These are phyloP conservation scores for Arthrobotrys pseudoclavata DNA, from an alignment of 2,329 filamentous ascomycete genomes.

Conservation along the genomic window DNA sequence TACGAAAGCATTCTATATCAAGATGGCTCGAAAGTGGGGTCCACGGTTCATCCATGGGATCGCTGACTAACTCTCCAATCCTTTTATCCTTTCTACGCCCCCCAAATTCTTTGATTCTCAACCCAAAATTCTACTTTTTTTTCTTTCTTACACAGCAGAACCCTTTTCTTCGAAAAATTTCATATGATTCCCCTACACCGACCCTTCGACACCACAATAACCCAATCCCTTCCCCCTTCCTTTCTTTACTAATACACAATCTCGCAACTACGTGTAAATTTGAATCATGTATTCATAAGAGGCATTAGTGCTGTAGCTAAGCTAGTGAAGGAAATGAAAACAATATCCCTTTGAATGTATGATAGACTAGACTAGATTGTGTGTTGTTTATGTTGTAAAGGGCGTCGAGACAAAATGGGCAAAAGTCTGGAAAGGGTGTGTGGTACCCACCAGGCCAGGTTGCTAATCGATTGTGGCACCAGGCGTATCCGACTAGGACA, in stretches of 20 bases:
- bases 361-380: not conserved
- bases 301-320: slow-evolving; percentile 10
- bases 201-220: too few species aligned
- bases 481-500: slow-evolving; percentile 18
- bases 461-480: slow-evolving; percentile 29
- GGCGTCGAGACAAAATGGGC: slow-evolving; percentile 37
- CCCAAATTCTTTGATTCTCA: not conserved
- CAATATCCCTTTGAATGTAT: not conserved
- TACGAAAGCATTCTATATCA: slow-evolving; percentile 32
- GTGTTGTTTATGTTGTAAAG: slow-evolving; percentile 41
- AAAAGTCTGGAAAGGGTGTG: slow-evolving; percentile 35
- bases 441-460: not conserved
- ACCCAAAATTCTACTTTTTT: not conserved
- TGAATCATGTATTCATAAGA: slow-evolving; percentile 5
- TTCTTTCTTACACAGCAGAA: not conserved
- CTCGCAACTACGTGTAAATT: not conserved
- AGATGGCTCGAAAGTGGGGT: slow-evolving; percentile 54
- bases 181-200: not conserved
- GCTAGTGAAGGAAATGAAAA: not conserved
- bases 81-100: not conserved
- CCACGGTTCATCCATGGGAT: slow-evolving; percentile 43
- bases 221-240: too few species aligned
- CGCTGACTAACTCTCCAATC: slow-evolving; percentile 9
- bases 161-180: not conserved
- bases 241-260: not conserved